Evolutionary conservation across 1,139 yeast species (phyloP).

Genomic region (Scheffersomyces lignicola): DNA sequence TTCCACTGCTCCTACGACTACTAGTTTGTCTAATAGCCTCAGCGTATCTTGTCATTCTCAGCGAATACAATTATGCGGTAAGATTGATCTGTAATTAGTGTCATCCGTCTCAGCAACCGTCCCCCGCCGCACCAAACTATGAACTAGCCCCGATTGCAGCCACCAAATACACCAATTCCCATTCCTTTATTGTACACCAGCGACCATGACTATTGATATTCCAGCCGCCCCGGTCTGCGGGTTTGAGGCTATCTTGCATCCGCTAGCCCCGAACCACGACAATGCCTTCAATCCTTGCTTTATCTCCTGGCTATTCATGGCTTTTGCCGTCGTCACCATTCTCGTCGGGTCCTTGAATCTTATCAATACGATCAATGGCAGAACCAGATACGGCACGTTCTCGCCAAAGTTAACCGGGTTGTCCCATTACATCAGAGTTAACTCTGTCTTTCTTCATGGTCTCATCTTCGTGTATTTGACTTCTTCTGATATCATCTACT

Average conservation of each 20-base stretch:
- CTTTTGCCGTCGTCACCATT: constrained; percentile 8
- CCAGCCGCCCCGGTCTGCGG: too few species aligned
- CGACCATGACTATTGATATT: too few species aligned
- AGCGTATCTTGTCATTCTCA: too few species aligned
- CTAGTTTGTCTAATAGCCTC: too few species aligned
- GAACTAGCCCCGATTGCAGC: not conserved
- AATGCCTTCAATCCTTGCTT: constrained; percentile 64
- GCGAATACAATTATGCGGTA: too few species aligned
- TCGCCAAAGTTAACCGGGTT: constrained; percentile 31
- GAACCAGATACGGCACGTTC: constrained; percentile 18
- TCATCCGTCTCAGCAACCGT: too few species aligned
- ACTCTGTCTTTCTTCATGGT: constrained; percentile 27
- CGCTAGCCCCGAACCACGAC: constrained; percentile 26
- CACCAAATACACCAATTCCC: not conserved
- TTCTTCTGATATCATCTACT: not conserved
- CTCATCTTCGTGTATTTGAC: constrained; percentile 12
- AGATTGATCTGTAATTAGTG: too few species aligned
- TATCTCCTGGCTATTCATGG: constrained; percentile 16
- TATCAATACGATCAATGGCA: constrained; percentile 11
- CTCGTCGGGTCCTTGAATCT: constrained; percentile 25
- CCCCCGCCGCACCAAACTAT: not conserved
- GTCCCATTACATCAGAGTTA: constrained; percentile 27
- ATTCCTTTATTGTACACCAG: constrained; percentile 3
- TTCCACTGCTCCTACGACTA: too few species aligned
- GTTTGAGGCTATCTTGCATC: constrained; percentile 13